phyloP scores from a whole-genome alignment of 495 filamentous ascomycete species.

The Penicillium tannophilum region DNA sequence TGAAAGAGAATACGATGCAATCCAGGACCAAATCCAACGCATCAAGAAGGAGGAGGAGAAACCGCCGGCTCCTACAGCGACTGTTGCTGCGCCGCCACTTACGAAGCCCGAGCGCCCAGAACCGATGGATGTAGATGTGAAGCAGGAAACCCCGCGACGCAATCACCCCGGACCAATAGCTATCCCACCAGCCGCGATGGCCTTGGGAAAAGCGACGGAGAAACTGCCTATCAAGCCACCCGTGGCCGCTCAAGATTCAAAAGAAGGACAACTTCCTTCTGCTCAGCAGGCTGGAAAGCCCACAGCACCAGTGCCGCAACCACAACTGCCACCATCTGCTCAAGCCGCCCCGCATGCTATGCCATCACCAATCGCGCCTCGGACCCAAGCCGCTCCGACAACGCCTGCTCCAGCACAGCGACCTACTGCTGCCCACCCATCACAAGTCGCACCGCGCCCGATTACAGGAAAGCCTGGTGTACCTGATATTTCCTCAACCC shows the following conservation, averaged over 20 bases:
- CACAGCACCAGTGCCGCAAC: conserved; percentile 12
- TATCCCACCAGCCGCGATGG: background rate
- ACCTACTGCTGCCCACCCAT: conserved; percentile 25
- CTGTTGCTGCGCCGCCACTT: conserved; percentile 12
- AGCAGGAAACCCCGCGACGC: conserved; percentile 27
- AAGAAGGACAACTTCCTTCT: conserved; percentile 27
- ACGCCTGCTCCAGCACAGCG: conserved; percentile 24
- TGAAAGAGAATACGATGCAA: conserved; percentile 64
- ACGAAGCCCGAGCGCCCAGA: conserved; percentile 30
- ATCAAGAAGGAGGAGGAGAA: conserved; percentile 64
- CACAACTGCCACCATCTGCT: conserved; percentile 16
- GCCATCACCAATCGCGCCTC: conserved; percentile 38
- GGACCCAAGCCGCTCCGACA: conserved; percentile 23
- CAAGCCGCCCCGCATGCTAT: conserved; percentile 32
- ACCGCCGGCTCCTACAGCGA: conserved; percentile 20
- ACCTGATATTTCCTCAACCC: conserved; percentile 13
- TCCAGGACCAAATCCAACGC: conserved; percentile 67
- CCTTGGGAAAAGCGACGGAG: background rate
- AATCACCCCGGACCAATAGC: conserved; percentile 12
- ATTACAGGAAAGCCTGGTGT: conserved; percentile 22
- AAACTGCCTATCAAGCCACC: background rate
- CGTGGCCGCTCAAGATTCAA: conserved; percentile 1
- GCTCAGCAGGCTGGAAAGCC: conserved; percentile 20
- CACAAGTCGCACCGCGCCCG: conserved; percentile 30
- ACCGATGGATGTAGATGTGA: conserved; percentile 41